A percentile compares a stretch with the other conserved stretches of the same genome.
Evolutionary conservation across 83 land plant genomes (phyloP).

Genomic region (Diphasiastrum complanatum): DNA sequence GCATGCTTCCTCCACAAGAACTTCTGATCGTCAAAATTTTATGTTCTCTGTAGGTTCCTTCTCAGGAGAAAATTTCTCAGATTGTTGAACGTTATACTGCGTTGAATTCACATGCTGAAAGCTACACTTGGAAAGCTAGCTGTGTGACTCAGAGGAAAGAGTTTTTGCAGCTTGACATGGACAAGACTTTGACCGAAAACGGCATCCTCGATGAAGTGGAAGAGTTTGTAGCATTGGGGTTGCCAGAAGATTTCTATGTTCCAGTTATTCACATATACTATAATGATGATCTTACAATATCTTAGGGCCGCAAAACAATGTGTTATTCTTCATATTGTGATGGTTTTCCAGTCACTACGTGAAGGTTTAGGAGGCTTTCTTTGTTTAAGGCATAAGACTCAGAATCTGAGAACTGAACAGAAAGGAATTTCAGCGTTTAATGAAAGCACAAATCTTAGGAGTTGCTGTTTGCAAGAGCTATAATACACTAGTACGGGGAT

Average conservation of each 20-base stretch:
- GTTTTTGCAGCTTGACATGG: slow-evolving; percentile 28
- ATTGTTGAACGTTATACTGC: slow-evolving; percentile 29
- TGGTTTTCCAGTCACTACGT: too few relatives aligned
- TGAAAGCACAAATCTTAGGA: too few relatives aligned
- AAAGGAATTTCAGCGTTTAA: too few relatives aligned
- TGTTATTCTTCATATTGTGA: too few relatives aligned
- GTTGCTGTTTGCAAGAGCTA: too few relatives aligned
- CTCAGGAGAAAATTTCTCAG: slow-evolving; percentile 29
- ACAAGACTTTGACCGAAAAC: slow-evolving; percentile 31
- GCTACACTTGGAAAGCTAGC: slow-evolving; percentile 31
- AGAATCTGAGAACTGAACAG: too few relatives aligned
- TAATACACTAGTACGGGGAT: too few relatives aligned
- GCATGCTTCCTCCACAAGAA: too few relatives aligned
- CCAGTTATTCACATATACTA: slow-evolving; percentile 31
- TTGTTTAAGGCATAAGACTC: too few relatives aligned
- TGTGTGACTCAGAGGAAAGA: neutral
- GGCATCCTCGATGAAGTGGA: slow-evolving; percentile 27
- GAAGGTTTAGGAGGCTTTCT: too few relatives aligned
- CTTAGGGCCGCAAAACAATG: too few relatives aligned
- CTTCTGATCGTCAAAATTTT: too few relatives aligned
- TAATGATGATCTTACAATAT: slow-evolving; percentile 34
- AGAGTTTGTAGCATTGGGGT: slow-evolving; percentile 18
- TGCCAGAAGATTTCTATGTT: slow-evolving; percentile 24
- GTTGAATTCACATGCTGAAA: slow-evolving; percentile 29
- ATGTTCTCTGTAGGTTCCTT: slow-evolving; percentile 33